Evolutionary conservation across 345 rosid genomes (phyloP).

Genomic region (Barbarea vulgaris): DNA sequence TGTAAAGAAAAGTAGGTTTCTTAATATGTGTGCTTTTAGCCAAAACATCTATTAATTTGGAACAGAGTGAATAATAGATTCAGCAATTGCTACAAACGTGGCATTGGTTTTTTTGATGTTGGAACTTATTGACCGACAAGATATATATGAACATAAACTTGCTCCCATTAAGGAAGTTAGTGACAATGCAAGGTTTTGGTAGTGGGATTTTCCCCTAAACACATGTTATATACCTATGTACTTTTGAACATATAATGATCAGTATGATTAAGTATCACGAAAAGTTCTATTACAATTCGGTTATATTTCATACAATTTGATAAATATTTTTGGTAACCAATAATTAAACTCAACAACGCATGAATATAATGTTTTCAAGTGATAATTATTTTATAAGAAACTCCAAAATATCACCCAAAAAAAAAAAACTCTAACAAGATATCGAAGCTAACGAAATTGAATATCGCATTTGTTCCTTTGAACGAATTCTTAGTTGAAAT

Average conservation of each 20-base stretch:
- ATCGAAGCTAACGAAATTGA: neutral
- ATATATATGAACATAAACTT: conserved; percentile 16
- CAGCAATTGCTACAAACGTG: conserved; percentile 25
- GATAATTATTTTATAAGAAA: neutral
- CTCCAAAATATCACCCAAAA: neutral
- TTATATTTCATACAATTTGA: neutral
- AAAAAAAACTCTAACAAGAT: neutral
- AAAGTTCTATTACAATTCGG: neutral
- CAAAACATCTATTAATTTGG: too few species aligned
- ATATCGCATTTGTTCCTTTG: neutral
- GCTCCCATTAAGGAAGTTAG: conserved; percentile 12
- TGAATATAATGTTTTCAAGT: neutral
- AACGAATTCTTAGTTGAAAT: neutral
- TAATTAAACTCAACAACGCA: neutral
- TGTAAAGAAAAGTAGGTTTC: too few species aligned
- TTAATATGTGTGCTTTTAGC: too few species aligned
- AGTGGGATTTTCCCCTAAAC: neutral
- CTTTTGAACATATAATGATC: neutral
- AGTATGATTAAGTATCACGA: neutral
- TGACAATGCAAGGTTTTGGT: conserved; percentile 16
- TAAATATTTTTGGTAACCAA: neutral
- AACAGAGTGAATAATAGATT: too few species aligned
- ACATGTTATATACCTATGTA: neutral
- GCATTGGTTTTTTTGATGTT: neutral
- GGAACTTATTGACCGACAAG: conserved; percentile 28